Percentiles rank a stretch among this genome's conserved stretches.
Evolutionary conservation across 768 basidiomycete species (phyloP).

Genomic region (Xerocomus brunneocitrinus): DNA sequence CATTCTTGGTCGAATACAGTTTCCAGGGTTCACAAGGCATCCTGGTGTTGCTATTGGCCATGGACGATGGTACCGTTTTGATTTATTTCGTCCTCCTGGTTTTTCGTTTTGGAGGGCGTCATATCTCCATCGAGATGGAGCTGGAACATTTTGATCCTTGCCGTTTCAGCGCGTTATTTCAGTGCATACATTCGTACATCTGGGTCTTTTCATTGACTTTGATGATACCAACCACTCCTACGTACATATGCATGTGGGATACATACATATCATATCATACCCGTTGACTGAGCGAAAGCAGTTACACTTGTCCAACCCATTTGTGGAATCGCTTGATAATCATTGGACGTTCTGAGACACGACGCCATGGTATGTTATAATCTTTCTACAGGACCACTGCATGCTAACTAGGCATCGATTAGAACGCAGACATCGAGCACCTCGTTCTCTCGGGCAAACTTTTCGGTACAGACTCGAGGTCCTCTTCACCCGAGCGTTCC

Average conservation of each 20-base stretch:
- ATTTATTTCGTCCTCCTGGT: conserved; percentile 3
- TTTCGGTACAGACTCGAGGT: conserved; percentile 51
- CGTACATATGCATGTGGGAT: background rate
- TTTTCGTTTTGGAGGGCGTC: conserved; percentile 5
- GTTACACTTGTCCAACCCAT: background rate
- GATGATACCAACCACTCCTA: background rate
- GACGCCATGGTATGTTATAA: conserved; percentile 15
- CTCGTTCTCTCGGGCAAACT: conserved; percentile 75
- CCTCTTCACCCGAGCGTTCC: conserved; percentile 63
- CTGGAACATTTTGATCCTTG: conserved; percentile 11
- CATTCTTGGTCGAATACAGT: background rate
- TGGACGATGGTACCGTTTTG: conserved; percentile 4
- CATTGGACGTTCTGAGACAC: background rate
- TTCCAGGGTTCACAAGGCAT: background rate
- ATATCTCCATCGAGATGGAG: conserved; percentile 19
- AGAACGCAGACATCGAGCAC: conserved; percentile 57
- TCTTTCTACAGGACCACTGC: background rate
- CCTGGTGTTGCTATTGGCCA: conserved; percentile 3
- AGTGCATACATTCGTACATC: background rate
- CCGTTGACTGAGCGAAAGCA: no score
- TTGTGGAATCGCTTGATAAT: conserved; percentile 16
- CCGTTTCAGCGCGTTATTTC: background rate
- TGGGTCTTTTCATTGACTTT: background rate
- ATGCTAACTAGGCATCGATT: conserved; percentile 2
- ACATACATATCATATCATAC: background rate